Evolutionary conservation across 2,329 filamentous ascomycete genomes (phyloP), one percentile per base, ranked within the genome.

Genomic region (Botrytis cinerea): DNA sequence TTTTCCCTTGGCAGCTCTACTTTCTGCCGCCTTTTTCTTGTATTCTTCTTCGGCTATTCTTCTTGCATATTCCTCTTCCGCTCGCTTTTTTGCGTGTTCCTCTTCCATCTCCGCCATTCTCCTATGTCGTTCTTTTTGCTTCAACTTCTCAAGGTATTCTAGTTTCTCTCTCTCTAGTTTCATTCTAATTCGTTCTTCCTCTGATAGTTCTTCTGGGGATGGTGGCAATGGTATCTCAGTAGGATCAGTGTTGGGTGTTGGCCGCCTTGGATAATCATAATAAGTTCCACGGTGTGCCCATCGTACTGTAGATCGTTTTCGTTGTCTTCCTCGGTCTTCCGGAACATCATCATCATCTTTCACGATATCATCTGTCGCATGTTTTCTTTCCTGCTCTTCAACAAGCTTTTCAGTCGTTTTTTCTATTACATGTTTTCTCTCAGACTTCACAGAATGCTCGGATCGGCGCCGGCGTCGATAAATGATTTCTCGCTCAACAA

Each of bases 1-100:
- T 48, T 72, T 72, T 28, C 70, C 48, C 32, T 59, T 57, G 10
- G 22, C 40, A 40, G 51, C 51, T 62, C 32, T 70, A 38, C 43
- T 43, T 48, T 28, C 57, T 32, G 25, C 64, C 16, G 25, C 35
- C 22, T 60, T 20, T 62, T 28, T 57, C 22, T 46, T 20, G 32
- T 38, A 45, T 28, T 54, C 54, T n/a, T 45, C 18, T 45, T 69
- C 48, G 14, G 12, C 25, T n/a, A 4, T 48, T 28, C 7, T 40
- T 16, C 54, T 32, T 40, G 40, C n/a, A 43, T 46, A 5, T 38
- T 67, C 28, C 38, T 67, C 45, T 18, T 67, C 46, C 54, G n/a
- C 28, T 68, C 28, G 45, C 22, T 54, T 54, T 14, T 5, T 54
- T 22, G 28, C 45, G 5, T 54, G 10, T 35, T 35, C 54, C 43